phyloP scores from a whole-genome alignment of 495 filamentous ascomycete species.

The Aspergillus heteromorphus region DNA sequence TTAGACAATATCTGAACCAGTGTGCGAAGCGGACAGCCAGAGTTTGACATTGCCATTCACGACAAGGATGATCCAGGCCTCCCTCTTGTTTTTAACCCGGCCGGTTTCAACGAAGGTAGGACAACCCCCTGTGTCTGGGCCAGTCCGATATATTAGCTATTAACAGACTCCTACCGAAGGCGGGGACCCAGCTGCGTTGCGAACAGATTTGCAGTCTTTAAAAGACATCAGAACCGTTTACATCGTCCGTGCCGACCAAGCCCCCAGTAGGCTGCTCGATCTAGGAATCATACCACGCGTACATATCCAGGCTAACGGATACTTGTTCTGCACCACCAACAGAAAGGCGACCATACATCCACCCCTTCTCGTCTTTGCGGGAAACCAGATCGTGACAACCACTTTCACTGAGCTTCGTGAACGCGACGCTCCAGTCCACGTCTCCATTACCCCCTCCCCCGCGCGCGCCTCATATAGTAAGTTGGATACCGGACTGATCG shows the following conservation, averaged over 20 bases:
- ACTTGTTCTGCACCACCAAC: conserved; percentile 26
- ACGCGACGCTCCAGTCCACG: conserved; percentile 1
- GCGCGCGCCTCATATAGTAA: too few species aligned
- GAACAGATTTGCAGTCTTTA: conserved; percentile 1
- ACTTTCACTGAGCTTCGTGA: conserved; percentile 21
- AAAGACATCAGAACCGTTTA: conserved; percentile 19
- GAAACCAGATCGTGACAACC: conserved; percentile 30
- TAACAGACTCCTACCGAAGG: too few species aligned
- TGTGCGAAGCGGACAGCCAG: too few species aligned
- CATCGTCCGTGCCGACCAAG: conserved; percentile 1
- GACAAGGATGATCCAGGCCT: too few species aligned
- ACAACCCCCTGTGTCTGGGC: too few species aligned
- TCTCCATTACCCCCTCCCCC: conserved; percentile 9
- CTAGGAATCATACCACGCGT: conserved; percentile 19
- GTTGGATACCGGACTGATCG: conserved; percentile 19
- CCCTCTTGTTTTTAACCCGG: too few species aligned
- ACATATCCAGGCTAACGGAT: conserved; percentile 26
- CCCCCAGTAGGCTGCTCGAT: conserved; percentile 20
- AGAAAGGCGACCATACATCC: conserved; percentile 10
- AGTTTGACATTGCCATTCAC: too few species aligned
- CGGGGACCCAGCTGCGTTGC: conserved; percentile 8
- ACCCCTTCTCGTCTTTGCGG: conserved; percentile 27
- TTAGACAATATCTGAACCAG: too few species aligned
- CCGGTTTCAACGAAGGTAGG: too few species aligned
- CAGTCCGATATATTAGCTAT: too few species aligned